These are phyloP conservation scores for Dissophora globulifera DNA, from an alignment of 192 early-diverging fungal genomes.

Conservation along the genomic window DNA sequence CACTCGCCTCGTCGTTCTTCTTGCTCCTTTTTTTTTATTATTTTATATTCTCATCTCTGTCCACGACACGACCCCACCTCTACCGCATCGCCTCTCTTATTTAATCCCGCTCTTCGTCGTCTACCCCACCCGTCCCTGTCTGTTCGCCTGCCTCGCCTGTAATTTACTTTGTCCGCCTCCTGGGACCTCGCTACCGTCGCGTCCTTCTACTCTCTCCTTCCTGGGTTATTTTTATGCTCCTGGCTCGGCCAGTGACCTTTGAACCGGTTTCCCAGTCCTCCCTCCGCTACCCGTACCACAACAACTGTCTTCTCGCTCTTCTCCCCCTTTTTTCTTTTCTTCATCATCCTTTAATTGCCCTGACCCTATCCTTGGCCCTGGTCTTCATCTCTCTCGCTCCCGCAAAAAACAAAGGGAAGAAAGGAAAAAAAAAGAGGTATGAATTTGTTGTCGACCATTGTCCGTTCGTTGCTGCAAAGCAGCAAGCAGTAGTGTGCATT, in stretches of 20 bases:
- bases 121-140: background rate
- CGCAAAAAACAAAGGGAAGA: too few relatives aligned
- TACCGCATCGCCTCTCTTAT: too few relatives aligned
- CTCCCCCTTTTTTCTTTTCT: too few relatives aligned
- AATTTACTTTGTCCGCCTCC: background rate
- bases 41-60: constrained; percentile 11
- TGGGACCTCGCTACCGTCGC: background rate
- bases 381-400: too few relatives aligned
- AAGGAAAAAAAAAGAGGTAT: too few relatives aligned
- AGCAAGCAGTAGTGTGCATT: background rate
- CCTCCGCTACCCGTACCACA: background rate
- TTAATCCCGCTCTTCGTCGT: background rate
- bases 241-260: too few relatives aligned
- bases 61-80: too few relatives aligned
- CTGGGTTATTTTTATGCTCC: constrained; percentile 10
- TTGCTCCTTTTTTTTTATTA: background rate
- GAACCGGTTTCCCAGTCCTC: background rate
- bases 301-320: background rate
- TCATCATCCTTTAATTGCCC: too few relatives aligned
- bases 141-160: background rate
- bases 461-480: background rate
- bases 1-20: background rate
- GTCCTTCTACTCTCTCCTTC: constrained; percentile 2
- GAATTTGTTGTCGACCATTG: background rate
- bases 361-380: too few relatives aligned